A percentile compares a stretch with the other conserved stretches of the same genome.
Evolutionary conservation across 345 rosid species (phyloP).

Genomic region (Rhodomyrtus tomentosa): DNA sequence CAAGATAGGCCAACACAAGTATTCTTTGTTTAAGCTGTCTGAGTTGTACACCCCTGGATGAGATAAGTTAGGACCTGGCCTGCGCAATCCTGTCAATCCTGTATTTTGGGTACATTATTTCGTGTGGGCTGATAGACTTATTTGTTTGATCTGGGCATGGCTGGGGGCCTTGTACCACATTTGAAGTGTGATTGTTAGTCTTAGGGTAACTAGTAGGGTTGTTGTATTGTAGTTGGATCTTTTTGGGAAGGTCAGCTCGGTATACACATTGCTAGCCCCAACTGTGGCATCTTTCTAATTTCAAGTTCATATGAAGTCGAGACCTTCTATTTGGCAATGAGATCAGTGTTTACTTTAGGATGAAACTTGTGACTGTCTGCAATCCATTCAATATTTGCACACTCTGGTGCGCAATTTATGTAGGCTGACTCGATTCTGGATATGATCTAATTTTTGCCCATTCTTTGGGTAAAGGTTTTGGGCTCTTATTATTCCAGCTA

Average conservation of each 20-base stretch:
- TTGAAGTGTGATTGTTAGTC: not conserved
- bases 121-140: not conserved
- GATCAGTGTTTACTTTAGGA: not conserved
- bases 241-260: not conserved
- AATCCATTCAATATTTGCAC: not conserved
- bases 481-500: constrained; percentile 40
- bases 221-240: not conserved
- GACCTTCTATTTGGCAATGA: not conserved
- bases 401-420: not conserved
- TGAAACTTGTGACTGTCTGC: not conserved
- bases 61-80: not conserved
- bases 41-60: not conserved
- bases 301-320: not conserved
- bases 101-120: not conserved
- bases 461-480: constrained; percentile 13
- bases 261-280: not conserved
- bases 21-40: not conserved
- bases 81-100: not conserved
- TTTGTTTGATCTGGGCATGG: not conserved
- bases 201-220: not conserved
- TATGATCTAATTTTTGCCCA: not conserved
- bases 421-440: not conserved
- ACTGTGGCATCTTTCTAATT: not conserved
- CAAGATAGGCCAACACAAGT: not conserved
- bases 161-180: not conserved